Conservation (phyloP, 2,329 filamentous ascomycete genomes). For the Dactylellina leptospora region DNA sequence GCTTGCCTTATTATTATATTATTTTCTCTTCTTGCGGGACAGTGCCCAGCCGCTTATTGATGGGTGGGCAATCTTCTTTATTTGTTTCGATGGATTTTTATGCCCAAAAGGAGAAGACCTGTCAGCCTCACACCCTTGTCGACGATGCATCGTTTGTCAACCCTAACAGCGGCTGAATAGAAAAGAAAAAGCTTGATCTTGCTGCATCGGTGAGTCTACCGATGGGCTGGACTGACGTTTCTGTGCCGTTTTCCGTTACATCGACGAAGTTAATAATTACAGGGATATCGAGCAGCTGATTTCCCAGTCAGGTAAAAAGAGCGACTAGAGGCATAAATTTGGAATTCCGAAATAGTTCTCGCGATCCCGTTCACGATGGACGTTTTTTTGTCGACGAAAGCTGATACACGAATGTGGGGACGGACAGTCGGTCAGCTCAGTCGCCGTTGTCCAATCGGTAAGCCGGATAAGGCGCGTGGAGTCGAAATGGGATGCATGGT, state of each 20-base stretch:
- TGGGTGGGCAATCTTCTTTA: not conserved
- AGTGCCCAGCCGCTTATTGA: constrained; percentile 9
- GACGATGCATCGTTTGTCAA: constrained; percentile 19
- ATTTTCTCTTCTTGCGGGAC: not conserved
- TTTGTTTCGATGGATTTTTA: constrained; percentile 9
- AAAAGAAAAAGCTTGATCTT: not conserved
- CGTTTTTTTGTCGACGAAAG: constrained; percentile 1
- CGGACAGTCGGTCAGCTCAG: constrained; percentile 21
- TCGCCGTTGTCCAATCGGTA: constrained; percentile 28
- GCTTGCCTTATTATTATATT: constrained; percentile 24
- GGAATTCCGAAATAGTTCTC: not conserved
- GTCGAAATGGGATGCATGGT: constrained; percentile 6
- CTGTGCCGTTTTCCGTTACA: not conserved
- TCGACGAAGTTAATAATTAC: too few species aligned
- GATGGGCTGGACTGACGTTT: too few species aligned
- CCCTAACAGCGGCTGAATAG: constrained; percentile 1
- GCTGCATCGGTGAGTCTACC: not conserved
- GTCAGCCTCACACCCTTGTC: not conserved
- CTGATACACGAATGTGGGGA: constrained; percentile 14
- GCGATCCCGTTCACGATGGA: not conserved
- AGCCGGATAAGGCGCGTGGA: constrained; percentile 23
- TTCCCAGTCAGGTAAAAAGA: not conserved
- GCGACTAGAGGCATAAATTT: constrained; percentile 6
- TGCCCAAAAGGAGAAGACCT: constrained; percentile 16
- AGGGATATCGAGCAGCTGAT: not conserved